phyloP scores from a whole-genome alignment of 345 rosid genomes.

The Mercurialis annua region DNA sequence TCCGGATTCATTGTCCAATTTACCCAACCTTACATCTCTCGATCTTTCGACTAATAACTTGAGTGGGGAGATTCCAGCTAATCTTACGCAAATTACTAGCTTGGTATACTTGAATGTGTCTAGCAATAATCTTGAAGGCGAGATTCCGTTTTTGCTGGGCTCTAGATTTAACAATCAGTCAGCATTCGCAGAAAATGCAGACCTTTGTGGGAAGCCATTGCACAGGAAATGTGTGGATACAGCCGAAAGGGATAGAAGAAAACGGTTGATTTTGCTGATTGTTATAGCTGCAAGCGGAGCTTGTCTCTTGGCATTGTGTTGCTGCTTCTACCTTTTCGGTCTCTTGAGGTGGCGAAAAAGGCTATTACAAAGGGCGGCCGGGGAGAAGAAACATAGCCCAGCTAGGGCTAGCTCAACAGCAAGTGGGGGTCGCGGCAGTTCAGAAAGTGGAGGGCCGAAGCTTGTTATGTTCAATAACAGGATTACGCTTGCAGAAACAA shows the following conservation, averaged over 20 bases:
- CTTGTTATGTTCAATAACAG: conserved; percentile 93
- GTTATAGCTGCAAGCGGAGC: conserved; percentile 55
- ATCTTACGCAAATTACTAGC: conserved; percentile 41
- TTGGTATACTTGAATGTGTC: conserved; percentile 74
- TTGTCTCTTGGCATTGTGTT: conserved; percentile 57
- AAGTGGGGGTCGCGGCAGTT: conserved; percentile 76
- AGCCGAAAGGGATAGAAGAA: conserved; percentile 44
- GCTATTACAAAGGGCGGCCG: conserved; percentile 59
- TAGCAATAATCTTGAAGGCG: conserved; percentile 60
- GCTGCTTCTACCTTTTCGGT: conserved; percentile 81
- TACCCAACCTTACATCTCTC: conserved; percentile 51
- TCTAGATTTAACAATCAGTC: conserved; percentile 58
- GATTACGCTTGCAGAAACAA: conserved; percentile 77
- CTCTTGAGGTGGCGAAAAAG: conserved; percentile 80
- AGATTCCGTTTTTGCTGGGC: conserved; percentile 59
- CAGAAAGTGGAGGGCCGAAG: conserved; percentile 82
- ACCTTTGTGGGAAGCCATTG: conserved; percentile 74
- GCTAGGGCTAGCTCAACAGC: conserved; percentile 75
- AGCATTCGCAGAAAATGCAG: conserved; percentile 49
- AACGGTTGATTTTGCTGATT: conserved; percentile 55
- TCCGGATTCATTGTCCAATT: conserved; percentile 52
- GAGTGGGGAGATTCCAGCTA: conserved; percentile 65
- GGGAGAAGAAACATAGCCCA: conserved; percentile 87
- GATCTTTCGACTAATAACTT: conserved; percentile 83
- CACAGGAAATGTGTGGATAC: conserved; percentile 38